Base-by-base conservation (phyloP, 2,329 filamentous ascomycete genomes). In the Paraphoma chrysanthemicola region DNA sequence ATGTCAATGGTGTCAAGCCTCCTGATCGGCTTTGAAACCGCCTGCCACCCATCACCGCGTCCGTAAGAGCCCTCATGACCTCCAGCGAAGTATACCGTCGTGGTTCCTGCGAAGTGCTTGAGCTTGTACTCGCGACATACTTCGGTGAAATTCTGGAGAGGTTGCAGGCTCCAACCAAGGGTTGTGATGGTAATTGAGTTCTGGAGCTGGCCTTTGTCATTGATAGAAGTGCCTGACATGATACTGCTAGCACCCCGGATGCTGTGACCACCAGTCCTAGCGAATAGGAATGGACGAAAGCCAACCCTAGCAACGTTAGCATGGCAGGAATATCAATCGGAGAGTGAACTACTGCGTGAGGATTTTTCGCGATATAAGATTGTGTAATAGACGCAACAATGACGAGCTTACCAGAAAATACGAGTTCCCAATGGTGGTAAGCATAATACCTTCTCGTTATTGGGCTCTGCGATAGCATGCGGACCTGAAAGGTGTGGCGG, bases 1-100 rank as follows among this genome's bases (percentile, higher is more conserved):
- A 75, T 71, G 38, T 75, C 70, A 31, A 73, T 70, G 2, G 69
- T 70, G 31, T 72, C 69, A 1, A 73, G 63, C 41, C 62, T 72
- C 10, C 70, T 66, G 6, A 66, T 56, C 12, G 68, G 57, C 51
- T 72, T 72, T 30, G 55, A 60, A 2, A 70, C 62, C 0, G 67
- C 64, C 14, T 64, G 57, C 70, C 70, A 73, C 6, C 47, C 47
- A 6, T 57, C 44, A 23, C 23, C 23, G 23, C 23, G 23, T 10
- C 56, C 57, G 16, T 57, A 58, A 14, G 54, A 55, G 16, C 58
- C 46, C 16, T 43, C n/a, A 16, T 31, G 30, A n/a, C 53, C 51
- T 16, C 63, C 63, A 18, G 65, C 65, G 38, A 72, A 72, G 48
- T 66, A 70, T 6, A 73, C 61, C 2, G 57, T 70, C 1, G 68